Base-by-base conservation (phyloP, 148 eudicot genomes). In the Chenopodium suecicum region DNA sequence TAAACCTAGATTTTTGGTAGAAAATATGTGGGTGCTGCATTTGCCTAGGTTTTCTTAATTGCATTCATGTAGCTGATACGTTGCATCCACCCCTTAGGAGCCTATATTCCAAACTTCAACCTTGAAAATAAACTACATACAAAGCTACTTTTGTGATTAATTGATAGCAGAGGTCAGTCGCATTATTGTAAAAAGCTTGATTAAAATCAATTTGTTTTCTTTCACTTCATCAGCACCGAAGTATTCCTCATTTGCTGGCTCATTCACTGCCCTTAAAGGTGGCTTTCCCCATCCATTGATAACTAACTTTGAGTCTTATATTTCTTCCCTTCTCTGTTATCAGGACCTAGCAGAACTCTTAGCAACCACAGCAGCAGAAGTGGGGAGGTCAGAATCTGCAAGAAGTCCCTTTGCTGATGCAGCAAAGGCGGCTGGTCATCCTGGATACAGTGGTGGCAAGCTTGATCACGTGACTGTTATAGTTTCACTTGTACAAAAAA, bases 351-450 rank as follows among this genome's bases (percentile, higher is more conserved):
- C 97, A 22, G 88, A 87, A 78, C 72, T 88, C 52, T 80, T 95
- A 83, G 91, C 91, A 48, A 80, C 19, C 58, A 88, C 78, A 78
- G 94, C 97, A 34, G 94, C 90, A 75, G 93, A 88, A 83, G 89
- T 92, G 78, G 96, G 97, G 74, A 84, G 29, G 73, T 95, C 94
- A 44, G 54, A 70, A 72, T 77, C 85, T 78, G 85, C 82, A 8
- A 82, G 91, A 84, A 93, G 89, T 77, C 98, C 98, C 25, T 93
- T 95, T 82, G 89, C 92, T 16, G 98, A 93, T 85, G 89, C 89
- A 31, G 97, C 87, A 41, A 88, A 88, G 71, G 97, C 92, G 50
- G 94, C 92, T 69, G 98, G 98, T 46, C 91, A 86, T 81, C 9
- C 79, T 7, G 92, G 90, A 69, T 88, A 83, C 58, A 84, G 80